A percentile compares a stretch with the other conserved stretches of the same genome.
These are phyloP conservation scores for Helianthus annuus DNA, from an alignment of 129 eudicot genomes.

Conservation along the genomic window DNA sequence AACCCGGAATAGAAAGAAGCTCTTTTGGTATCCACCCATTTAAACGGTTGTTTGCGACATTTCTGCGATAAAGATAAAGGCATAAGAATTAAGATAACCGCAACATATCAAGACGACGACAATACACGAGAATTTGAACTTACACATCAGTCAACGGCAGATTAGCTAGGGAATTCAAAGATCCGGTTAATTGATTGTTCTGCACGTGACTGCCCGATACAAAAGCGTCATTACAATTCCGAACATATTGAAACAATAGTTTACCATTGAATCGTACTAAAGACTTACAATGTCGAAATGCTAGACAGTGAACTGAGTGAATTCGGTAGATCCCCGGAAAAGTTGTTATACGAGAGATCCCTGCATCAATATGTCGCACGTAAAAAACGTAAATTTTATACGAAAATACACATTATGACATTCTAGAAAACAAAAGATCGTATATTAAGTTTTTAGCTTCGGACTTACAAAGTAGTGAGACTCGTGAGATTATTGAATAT, in stretches of 20 bases:
- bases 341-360: constrained; percentile 82
- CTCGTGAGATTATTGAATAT: constrained; percentile 68
- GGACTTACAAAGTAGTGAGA: constrained; percentile 64
- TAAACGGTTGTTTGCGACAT: constrained; percentile 86
- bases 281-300: constrained; percentile 81
- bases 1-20: constrained; percentile 67
- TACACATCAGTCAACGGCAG: constrained; percentile 84
- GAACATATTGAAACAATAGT: constrained; percentile 6
- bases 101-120: neutral
- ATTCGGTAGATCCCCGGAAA: constrained; percentile 84
- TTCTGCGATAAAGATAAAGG: constrained; percentile 45
- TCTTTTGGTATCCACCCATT: constrained; percentile 94
- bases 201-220: constrained; percentile 71
- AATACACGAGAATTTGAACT: constrained; percentile 35
- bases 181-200: constrained; percentile 85
- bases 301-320: constrained; percentile 68
- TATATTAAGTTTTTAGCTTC: neutral
- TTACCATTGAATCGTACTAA: constrained; percentile 12
- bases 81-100: constrained; percentile 17
- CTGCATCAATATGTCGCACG: constrained; percentile 45
- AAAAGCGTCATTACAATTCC: constrained; percentile 18
- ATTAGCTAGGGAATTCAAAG: constrained; percentile 57
- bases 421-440: constrained; percentile 1
- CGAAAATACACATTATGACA: constrained; percentile 1
- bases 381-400: neutral